A percentile compares a stretch with the other conserved stretches of the same genome.
Conservation (phyloP, 2,329 filamentous ascomycete species). For the Ambrosiella cleistominuta region DNA sequence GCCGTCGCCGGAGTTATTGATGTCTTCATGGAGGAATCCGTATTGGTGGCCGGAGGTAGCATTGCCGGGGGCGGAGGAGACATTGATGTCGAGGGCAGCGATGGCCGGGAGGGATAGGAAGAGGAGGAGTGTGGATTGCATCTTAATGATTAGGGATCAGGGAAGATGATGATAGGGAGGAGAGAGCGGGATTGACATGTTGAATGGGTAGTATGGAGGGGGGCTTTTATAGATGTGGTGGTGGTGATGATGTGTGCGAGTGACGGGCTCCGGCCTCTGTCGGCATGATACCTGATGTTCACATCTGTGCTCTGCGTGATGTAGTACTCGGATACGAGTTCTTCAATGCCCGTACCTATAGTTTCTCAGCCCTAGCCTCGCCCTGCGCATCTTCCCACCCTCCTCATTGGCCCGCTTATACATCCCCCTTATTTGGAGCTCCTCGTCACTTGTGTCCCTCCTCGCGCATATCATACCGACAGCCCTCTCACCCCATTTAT, state of each 20-base stretch:
- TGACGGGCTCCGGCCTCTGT: too few relatives aligned
- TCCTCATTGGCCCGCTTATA: neutral
- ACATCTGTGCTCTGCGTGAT: too few relatives aligned
- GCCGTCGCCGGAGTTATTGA: constrained; percentile 53
- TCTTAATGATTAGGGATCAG: neutral
- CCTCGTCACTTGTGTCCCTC: neutral
- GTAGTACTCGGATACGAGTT: too few relatives aligned
- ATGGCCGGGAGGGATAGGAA: neutral
- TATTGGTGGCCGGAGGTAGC: constrained; percentile 28
- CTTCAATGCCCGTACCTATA: too few relatives aligned
- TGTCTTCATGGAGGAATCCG: constrained; percentile 35
- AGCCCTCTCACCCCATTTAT: too few relatives aligned
- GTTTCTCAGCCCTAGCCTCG: too few relatives aligned
- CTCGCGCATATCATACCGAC: neutral
- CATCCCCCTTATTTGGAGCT: neutral
- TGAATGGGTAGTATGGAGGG: too few relatives aligned
- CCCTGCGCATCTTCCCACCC: neutral
- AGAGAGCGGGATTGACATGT: neutral
- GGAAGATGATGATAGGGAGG: neutral
- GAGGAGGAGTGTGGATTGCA: neutral
- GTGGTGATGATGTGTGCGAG: too few relatives aligned
- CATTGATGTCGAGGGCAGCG: constrained; percentile 21
- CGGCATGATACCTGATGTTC: too few relatives aligned
- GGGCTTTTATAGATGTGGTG: too few relatives aligned
- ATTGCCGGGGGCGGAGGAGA: constrained; percentile 24